Evolutionary conservation across 331 rosid genomes (phyloP), one percentile per base, ranked within the genome.

Genomic region (Prunus yedoensis): DNA sequence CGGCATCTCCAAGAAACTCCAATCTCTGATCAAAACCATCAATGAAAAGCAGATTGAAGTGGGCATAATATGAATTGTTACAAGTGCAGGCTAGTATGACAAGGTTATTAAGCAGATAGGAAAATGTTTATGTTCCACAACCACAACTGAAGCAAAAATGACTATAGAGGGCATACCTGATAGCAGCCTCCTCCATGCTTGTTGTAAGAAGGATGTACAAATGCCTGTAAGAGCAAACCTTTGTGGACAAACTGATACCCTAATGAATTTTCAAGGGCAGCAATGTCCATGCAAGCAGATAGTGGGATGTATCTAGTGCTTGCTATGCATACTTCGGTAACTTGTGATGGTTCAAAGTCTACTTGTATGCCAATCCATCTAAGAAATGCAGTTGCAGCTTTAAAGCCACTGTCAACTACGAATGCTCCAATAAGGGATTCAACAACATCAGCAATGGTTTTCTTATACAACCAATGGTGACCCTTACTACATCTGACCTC

Each of bases 1-100:
- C 96, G 68, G 99, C 97, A 84, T 94, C 99, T 77, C 99, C 99
- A 73, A 94, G 95, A 84, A 87, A 94, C 96, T 94, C 99, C 85
- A 94, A 63, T 53, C 99, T 86, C 99, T 94, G 92, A 78, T 83
- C 74, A 74, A 73, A 71, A 74, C 53, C 66, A 81, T 71, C 76
- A 76, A 49, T 18, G 28, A 21, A 38, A 69, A 35, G 18, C 50
- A 73, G 64, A 61, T 46, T 74, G 16, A 79, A 68, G 56, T 16
- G 18, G 8, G 43, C 52, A 68, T 67, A 70, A 78, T 54, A 35
- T 32, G 56, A 78, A 61, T 50, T 18, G 16, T 27, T n/a, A 9
- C 58, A 41, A 74, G 30, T 35, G 68, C 73, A 41, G 52, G 52
- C 25, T 52, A 49, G 60, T 66, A 47, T 58, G 62, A 51, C 16